phyloP scores from a whole-genome alignment of 2,329 filamentous ascomycete species.

The Microdochium paspali region DNA sequence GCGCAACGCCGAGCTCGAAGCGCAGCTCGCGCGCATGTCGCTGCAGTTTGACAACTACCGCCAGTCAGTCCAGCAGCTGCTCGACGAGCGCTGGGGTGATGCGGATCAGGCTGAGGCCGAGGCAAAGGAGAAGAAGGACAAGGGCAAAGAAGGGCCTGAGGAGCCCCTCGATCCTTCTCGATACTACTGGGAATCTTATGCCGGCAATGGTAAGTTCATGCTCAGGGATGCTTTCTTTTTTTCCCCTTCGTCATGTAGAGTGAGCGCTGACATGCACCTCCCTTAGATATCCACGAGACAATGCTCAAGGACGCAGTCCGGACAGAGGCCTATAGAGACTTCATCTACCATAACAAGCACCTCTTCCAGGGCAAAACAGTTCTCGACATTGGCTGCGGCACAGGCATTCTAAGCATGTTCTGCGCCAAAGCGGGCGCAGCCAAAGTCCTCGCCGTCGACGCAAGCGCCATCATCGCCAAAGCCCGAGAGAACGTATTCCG shows the following conservation, averaged over 20 bases:
- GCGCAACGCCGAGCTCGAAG: constrained; percentile 47
- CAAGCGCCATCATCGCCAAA: constrained; percentile 81
- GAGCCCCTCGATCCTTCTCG: constrained; percentile 27
- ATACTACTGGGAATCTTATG: constrained; percentile 54
- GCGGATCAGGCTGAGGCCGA: constrained; percentile 33
- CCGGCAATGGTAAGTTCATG: constrained; percentile 48
- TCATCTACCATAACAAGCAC: constrained; percentile 86
- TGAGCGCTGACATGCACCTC: too few relatives aligned
- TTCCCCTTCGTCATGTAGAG: too few relatives aligned
- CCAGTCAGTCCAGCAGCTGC: constrained; percentile 53
- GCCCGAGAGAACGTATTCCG: constrained; percentile 76
- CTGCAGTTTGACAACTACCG: constrained; percentile 58
- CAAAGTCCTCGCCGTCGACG: constrained; percentile 84
- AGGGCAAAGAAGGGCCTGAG: constrained; percentile 12
- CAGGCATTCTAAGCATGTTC: constrained; percentile 89
- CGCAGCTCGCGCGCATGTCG: constrained; percentile 48
- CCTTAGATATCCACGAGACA: constrained; percentile 79
- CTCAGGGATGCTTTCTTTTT: too few relatives aligned
- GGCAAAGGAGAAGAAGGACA: constrained; percentile 17
- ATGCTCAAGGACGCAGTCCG: constrained; percentile 89
- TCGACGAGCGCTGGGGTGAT: constrained; percentile 55
- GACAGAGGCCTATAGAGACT: constrained; percentile 88
- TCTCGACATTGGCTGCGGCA: constrained; percentile 83
- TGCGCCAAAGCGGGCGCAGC: constrained; percentile 83
- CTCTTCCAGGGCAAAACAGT: constrained; percentile 80